phyloP scores from a whole-genome alignment of 1,284 basidiomycete genomes.

The Caloboletus inedulis region DNA sequence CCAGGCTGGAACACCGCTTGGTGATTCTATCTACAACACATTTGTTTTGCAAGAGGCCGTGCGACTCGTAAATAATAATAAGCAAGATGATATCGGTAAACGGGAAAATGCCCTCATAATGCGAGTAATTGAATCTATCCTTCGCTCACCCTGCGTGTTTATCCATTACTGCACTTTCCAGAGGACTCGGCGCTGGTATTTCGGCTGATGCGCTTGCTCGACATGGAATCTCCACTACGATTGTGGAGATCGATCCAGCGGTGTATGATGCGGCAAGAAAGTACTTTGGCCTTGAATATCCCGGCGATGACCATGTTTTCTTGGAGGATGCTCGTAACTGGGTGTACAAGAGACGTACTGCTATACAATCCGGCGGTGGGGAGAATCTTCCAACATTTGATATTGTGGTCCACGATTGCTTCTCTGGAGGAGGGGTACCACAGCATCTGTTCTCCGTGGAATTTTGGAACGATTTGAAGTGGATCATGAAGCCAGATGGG shows the following conservation, averaged over 20 bases:
- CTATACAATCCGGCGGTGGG: conserved; percentile 31
- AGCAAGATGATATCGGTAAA: conserved; percentile 31
- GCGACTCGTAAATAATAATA: conserved; percentile 56
- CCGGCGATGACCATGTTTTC: conserved; percentile 54
- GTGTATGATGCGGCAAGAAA: conserved; percentile 79
- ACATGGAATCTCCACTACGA: conserved; percentile 66
- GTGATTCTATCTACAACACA: conserved; percentile 78
- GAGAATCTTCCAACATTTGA: conserved; percentile 50
- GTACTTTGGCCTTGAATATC: conserved; percentile 75
- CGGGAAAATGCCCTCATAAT: conserved; percentile 65
- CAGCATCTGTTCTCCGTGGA: conserved; percentile 76
- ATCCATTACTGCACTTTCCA: conserved; percentile 31
- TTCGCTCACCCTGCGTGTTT: not conserved
- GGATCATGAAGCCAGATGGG: conserved; percentile 65
- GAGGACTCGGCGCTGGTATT: conserved; percentile 84
- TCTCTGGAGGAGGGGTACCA: conserved; percentile 86
- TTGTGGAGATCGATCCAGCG: conserved; percentile 83
- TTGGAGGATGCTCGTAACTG: conserved; percentile 75
- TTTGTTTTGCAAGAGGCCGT: conserved; percentile 86
- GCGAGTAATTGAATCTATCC: conserved; percentile 40
- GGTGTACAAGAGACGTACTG: conserved; percentile 44
- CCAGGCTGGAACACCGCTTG: conserved; percentile 50
- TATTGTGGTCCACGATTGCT: conserved; percentile 86
- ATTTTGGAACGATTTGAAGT: conserved; percentile 74
- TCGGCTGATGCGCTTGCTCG: conserved; percentile 69